These are phyloP conservation scores for Cordyceps cateniannulata DNA, from an alignment of 2,329 filamentous ascomycete genomes.

Conservation along the genomic window DNA sequence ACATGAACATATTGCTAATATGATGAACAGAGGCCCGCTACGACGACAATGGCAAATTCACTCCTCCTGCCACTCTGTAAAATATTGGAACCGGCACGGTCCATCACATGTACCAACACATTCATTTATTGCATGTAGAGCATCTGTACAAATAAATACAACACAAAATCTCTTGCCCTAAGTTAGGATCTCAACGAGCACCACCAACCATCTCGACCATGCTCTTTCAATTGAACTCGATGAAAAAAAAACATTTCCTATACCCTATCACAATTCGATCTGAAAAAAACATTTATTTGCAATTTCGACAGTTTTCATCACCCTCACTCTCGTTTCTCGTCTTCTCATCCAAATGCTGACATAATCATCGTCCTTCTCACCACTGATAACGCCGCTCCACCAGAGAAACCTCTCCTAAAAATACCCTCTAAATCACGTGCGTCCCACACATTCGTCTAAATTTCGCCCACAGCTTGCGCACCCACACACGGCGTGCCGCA, in stretches of 20 bases:
- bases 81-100: background rate
- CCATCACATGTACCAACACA: background rate
- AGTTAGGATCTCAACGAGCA: background rate
- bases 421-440: constrained; percentile 28
- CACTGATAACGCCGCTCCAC: background rate
- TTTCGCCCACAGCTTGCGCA: constrained; percentile 23
- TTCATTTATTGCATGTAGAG: constrained; percentile 1
- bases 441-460: constrained; percentile 21
- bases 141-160: constrained; percentile 3
- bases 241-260: too few relatives aligned
- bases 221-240: too few relatives aligned
- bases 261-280: too few relatives aligned
- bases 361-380: background rate
- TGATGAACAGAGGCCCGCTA: constrained; percentile 35
- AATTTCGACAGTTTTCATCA: background rate
- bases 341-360: background rate
- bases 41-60: constrained; percentile 39
- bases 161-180: background rate
- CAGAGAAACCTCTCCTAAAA: background rate
- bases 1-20: constrained; percentile 27
- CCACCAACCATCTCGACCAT: background rate
- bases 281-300: background rate
- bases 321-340: background rate
- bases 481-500: constrained; percentile 14
- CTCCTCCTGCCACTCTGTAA: constrained; percentile 27